These are phyloP conservation scores for Leccinum brunneo-olivaceum DNA, from an alignment of 1,284 basidiomycete genomes.

Conservation along the genomic window DNA sequence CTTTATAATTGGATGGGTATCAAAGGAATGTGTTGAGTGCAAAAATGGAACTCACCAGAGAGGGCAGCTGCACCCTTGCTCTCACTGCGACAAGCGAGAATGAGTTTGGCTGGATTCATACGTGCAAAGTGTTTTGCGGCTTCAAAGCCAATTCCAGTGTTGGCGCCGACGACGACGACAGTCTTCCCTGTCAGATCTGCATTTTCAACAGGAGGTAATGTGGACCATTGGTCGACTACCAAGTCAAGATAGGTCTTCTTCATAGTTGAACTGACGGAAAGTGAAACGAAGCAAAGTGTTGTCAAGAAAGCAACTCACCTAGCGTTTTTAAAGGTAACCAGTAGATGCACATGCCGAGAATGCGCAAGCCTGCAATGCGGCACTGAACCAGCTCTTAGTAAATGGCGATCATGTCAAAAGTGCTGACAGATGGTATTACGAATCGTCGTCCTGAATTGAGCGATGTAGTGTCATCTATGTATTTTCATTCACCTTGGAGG, in stretches of 20 bases:
- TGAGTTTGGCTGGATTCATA: slow-evolving; percentile 35
- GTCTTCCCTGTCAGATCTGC: slow-evolving; percentile 28
- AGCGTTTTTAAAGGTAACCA: no score
- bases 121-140: slow-evolving; percentile 38
- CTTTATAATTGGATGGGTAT: neutral
- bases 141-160: slow-evolving; percentile 39
- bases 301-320: no score
- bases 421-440: no score
- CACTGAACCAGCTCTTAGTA: no score
- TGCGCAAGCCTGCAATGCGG: no score
- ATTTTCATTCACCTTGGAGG: no score
- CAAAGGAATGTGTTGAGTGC: neutral
- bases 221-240: slow-evolving; percentile 15
- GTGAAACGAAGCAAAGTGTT: no score
- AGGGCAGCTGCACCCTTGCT: slow-evolving; percentile 33
- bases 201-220: slow-evolving; percentile 17
- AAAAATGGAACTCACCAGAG: slow-evolving; percentile 3
- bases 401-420: no score
- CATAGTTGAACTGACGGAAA: slow-evolving; percentile 4
- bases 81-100: slow-evolving; percentile 36
- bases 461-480: no score
- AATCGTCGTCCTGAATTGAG: no score
- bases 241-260: slow-evolving; percentile 6
- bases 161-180: slow-evolving; percentile 34
- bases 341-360: no score